A percentile compares a stretch with the other conserved stretches of the same genome.
Evolutionary conservation across 2,329 filamentous ascomycete species (phyloP).

Genomic region (Phaeomoniella chlamydospora): DNA sequence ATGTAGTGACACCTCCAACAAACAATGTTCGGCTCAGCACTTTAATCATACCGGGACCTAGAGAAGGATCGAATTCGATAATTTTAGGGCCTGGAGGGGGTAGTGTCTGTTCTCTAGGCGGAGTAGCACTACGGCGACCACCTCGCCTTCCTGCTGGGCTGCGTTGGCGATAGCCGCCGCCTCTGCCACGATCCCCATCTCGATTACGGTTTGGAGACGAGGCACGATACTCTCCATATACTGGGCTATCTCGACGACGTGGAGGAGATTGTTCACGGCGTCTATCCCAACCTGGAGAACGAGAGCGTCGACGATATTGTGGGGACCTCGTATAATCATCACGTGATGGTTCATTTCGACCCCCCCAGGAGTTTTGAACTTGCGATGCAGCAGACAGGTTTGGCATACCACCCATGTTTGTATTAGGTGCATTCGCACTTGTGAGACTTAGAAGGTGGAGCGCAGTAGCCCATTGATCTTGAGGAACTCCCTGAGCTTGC

Average conservation of each 20-base stretch:
- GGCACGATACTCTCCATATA: slow-evolving; percentile 59
- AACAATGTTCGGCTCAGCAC: slow-evolving; percentile 92
- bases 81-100: slow-evolving; percentile 50
- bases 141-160: slow-evolving; percentile 56
- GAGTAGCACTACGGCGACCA: slow-evolving; percentile 49
- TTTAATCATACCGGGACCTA: slow-evolving; percentile 70
- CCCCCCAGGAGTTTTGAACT: slow-evolving; percentile 18
- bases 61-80: slow-evolving; percentile 61
- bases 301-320: slow-evolving; percentile 47
- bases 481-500: slow-evolving; percentile 57
- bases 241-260: slow-evolving; percentile 51
- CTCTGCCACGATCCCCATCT: slow-evolving; percentile 34
- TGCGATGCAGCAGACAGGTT: slow-evolving; percentile 8
- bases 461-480: slow-evolving; percentile 59
- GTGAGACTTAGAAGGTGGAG: slow-evolving; percentile 33
- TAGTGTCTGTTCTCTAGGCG: slow-evolving; percentile 28
- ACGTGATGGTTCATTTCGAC: slow-evolving; percentile 25
- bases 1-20: slow-evolving; percentile 82
- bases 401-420: slow-evolving; percentile 12
- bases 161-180: slow-evolving; percentile 67
- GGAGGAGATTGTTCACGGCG: slow-evolving; percentile 50
- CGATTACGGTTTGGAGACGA: slow-evolving; percentile 50
- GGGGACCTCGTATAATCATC: slow-evolving; percentile 27
- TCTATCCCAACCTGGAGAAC: slow-evolving; percentile 65
- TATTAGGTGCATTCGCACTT: slow-evolving; percentile 32